phyloP scores from a whole-genome alignment of 306 rosid genomes.

The Canavalia gladiata region DNA sequence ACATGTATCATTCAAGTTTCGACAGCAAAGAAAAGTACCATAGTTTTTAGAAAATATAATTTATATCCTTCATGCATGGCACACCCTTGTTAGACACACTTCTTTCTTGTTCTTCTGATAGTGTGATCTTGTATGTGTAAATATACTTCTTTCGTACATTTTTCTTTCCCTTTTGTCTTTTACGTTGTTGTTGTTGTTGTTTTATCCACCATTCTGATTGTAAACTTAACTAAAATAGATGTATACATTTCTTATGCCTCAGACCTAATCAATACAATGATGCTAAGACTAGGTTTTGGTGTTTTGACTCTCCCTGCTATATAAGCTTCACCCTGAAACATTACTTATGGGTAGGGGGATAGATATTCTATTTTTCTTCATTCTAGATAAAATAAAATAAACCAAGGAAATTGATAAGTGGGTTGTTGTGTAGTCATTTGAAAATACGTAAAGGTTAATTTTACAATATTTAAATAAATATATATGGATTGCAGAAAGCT shows the following conservation, averaged over 20 bases:
- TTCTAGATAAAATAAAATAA: slow-evolving; percentile 20
- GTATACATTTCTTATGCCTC: background rate
- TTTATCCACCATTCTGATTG: too few relatives aligned
- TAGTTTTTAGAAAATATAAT: slow-evolving; percentile 13
- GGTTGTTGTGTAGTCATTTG: background rate
- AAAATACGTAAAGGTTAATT: background rate
- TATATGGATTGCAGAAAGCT: background rate
- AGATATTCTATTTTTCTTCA: background rate
- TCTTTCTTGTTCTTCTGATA: background rate
- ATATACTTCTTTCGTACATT: slow-evolving; percentile 1
- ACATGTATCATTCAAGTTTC: slow-evolving; percentile 12
- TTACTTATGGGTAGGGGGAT: background rate
- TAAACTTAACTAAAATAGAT: background rate
- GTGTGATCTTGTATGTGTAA: slow-evolving; percentile 29
- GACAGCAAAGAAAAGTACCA: slow-evolving; percentile 19
- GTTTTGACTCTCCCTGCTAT: background rate
- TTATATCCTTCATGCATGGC: slow-evolving; percentile 11
- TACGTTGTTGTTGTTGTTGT: background rate
- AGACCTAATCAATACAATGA: background rate
- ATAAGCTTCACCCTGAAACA: background rate
- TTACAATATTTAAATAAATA: slow-evolving; percentile 26
- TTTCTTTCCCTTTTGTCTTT: slow-evolving; percentile 13
- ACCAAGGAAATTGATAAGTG: background rate
- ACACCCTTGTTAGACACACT: slow-evolving; percentile 15
- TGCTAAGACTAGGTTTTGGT: background rate